phyloP scores from a whole-genome alignment of 192 early-diverging fungal species.

The Allomyces javanicus region DNA sequence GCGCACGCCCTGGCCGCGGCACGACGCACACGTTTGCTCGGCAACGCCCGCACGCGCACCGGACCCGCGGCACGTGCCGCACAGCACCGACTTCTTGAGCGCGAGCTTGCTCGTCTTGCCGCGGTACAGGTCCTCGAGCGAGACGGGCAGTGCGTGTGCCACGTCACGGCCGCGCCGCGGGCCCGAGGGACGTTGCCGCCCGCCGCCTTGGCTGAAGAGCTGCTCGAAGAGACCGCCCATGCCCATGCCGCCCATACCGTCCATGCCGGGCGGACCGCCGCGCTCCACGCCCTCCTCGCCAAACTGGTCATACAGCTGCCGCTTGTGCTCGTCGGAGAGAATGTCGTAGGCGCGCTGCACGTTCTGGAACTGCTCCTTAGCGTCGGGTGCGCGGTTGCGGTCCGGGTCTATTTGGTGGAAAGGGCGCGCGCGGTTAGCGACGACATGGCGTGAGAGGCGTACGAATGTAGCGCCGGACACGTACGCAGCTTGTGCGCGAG shows the following conservation, averaged over 20 bases:
- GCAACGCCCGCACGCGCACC: constrained; percentile 9
- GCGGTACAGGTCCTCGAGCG: constrained; percentile 76
- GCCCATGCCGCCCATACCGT: constrained; percentile 15
- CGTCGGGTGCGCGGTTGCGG: constrained; percentile 1
- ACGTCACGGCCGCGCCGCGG: constrained; percentile 39
- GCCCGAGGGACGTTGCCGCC: constrained; percentile 11
- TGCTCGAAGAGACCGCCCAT: constrained; percentile 8
- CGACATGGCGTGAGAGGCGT: neutral
- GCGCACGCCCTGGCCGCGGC: constrained; percentile 80
- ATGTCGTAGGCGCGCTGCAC: constrained; percentile 1
- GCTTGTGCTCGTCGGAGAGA: constrained; percentile 6
- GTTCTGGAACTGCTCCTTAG: neutral
- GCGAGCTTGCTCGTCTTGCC: constrained; percentile 82
- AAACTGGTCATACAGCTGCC: constrained; percentile 24
- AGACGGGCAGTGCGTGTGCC: constrained; percentile 44
- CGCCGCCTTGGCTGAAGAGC: constrained; percentile 11
- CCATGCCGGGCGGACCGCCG: constrained; percentile 13
- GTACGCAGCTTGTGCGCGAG: constrained; percentile 52
- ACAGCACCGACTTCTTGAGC: constrained; percentile 46
- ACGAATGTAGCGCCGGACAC: constrained; percentile 8
- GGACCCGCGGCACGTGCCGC: neutral
- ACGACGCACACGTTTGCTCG: constrained; percentile 59
- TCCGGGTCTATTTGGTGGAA: neutral
- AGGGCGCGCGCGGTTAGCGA: constrained; percentile 7
- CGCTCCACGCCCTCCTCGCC: constrained; percentile 23